Conservation (phyloP, 768 basidiomycete genomes). For the Termitomyces sp. region DNA sequence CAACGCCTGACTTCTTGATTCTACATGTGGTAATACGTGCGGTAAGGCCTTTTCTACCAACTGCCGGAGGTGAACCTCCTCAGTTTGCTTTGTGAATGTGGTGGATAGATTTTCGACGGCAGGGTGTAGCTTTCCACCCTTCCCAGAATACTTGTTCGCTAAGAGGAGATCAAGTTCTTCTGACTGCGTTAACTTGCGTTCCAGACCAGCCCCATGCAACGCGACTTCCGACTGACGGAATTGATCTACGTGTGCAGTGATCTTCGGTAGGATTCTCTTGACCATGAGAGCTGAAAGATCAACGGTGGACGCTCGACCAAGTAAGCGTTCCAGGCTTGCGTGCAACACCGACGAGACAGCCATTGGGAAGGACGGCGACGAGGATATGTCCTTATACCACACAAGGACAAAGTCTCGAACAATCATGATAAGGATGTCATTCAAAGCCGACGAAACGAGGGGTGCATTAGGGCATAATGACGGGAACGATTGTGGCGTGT, state of each 20-base stretch:
- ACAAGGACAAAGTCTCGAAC: slow-evolving; percentile 83
- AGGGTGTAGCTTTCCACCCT: slow-evolving; percentile 68
- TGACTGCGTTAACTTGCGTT: slow-evolving; percentile 81
- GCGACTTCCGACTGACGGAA: slow-evolving; percentile 89
- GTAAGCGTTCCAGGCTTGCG: slow-evolving; percentile 53
- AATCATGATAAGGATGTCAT: slow-evolving; percentile 78
- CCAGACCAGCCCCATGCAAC: slow-evolving; percentile 76
- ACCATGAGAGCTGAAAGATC: slow-evolving; percentile 79
- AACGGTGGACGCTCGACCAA: slow-evolving; percentile 51
- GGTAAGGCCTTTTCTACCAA: slow-evolving; percentile 73
- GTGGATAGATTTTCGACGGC: slow-evolving; percentile 88
- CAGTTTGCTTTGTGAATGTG: slow-evolving; percentile 84
- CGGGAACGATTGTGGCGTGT: slow-evolving; percentile 61
- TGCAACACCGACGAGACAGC: slow-evolving; percentile 79
- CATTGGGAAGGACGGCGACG: slow-evolving; percentile 84
- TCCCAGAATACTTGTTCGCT: slow-evolving; percentile 75
- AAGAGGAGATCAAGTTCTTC: slow-evolving; percentile 87
- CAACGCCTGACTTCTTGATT: slow-evolving; percentile 66
- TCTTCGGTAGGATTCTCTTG: slow-evolving; percentile 80
- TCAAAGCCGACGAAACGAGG: slow-evolving; percentile 65
- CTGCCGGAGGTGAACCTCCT: slow-evolving; percentile 78
- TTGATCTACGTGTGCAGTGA: slow-evolving; percentile 86
- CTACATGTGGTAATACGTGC: slow-evolving; percentile 70
- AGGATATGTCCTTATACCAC: slow-evolving; percentile 88
- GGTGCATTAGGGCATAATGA: slow-evolving; percentile 64